Conservation (phyloP, 257 asterid genomes). For the Knoxia roxburghii region DNA sequence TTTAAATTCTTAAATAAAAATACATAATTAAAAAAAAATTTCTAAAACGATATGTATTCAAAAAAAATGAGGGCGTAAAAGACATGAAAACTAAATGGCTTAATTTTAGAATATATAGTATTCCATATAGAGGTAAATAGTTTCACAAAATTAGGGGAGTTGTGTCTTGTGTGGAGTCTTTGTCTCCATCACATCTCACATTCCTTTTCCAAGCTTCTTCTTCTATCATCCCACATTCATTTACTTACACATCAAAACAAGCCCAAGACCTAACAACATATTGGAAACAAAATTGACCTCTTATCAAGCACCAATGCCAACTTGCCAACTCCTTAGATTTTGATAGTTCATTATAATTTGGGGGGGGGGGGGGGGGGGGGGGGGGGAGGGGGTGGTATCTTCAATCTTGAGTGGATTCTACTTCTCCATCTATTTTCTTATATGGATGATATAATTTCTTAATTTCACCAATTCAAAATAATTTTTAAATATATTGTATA, state of each 20-base stretch:
- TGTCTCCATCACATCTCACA: slow-evolving; percentile 25
- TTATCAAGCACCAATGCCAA: neutral
- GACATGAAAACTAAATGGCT: slow-evolving; percentile 10
- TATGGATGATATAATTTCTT: too few species aligned
- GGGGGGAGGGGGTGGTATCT: too few species aligned
- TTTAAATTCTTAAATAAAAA: too few species aligned
- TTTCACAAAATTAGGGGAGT: slow-evolving; percentile 40
- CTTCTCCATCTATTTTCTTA: too few species aligned
- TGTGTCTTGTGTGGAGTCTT: slow-evolving; percentile 27
- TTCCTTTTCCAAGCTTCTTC: slow-evolving; percentile 6
- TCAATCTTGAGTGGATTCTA: too few species aligned
- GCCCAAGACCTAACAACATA: neutral
- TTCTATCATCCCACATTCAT: neutral
- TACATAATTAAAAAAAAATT: too few species aligned
- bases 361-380: too few species aligned
- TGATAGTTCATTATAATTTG: neutral
- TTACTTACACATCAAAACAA: neutral
- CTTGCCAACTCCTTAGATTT: neutral
- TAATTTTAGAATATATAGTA: slow-evolving; percentile 31
- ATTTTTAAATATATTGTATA: too few species aligned
- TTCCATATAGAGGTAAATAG: slow-evolving; percentile 26
- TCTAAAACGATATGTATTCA: too few species aligned
- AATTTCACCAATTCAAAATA: too few species aligned
- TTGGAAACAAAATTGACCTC: neutral
- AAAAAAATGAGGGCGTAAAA: too few species aligned